A percentile compares a stretch with the other conserved stretches of the same genome.
Conservation (phyloP, 2,329 filamentous ascomycete species). For the Dactylellina leptospora region DNA sequence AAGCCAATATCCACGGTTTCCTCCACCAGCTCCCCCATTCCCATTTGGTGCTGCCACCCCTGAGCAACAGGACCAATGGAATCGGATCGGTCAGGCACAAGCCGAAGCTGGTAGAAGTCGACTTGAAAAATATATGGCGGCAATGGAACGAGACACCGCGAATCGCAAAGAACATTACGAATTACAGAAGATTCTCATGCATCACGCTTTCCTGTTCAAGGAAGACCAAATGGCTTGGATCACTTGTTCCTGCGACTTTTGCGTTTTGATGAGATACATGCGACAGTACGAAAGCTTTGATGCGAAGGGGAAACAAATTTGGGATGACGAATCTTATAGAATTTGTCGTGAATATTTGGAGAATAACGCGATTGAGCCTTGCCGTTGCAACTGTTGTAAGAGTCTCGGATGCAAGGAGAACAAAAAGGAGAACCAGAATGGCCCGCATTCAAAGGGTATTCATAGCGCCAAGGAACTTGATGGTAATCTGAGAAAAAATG, state of each 20-base stretch:
- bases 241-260: slow-evolving; percentile 18
- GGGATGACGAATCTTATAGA: slow-evolving; percentile 12
- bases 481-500: no score
- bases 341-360: slow-evolving; percentile 5
- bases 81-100: not conserved
- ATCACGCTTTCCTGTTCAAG: slow-evolving; percentile 16
- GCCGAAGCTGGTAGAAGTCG: slow-evolving; percentile 5
- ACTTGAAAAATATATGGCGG: slow-evolving; percentile 18
- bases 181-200: slow-evolving; percentile 7
- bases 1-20: not conserved
- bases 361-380: not conserved
- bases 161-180: slow-evolving; percentile 6
- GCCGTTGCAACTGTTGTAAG: slow-evolving; percentile 5
- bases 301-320: not conserved
- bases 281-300: slow-evolving; percentile 22
- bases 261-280: slow-evolving; percentile 6
- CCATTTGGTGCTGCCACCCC: not conserved
- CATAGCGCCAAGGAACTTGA: no score
- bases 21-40: not conserved
- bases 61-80: slow-evolving; percentile 10
- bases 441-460: no score
- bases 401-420: not conserved
- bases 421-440: not conserved
- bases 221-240: slow-evolving; percentile 6
- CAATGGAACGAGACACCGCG: slow-evolving; percentile 14